Evolutionary conservation across 202 grass and related monocot species (phyloP), one percentile per base, ranked within the genome.

Genomic region (Eragrostis tef): DNA sequence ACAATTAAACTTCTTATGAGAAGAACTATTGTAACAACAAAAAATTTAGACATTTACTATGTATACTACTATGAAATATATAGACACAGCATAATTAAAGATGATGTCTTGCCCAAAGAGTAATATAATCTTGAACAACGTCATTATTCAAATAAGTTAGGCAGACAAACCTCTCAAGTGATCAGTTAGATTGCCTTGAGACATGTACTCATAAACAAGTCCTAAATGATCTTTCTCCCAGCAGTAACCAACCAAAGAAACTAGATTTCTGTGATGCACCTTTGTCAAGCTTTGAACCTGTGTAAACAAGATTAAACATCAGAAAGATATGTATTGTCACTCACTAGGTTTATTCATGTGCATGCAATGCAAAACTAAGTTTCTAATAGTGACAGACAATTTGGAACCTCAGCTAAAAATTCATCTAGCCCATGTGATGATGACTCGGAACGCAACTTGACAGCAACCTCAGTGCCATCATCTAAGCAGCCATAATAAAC

Each of bases 161-260:
- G 11, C 62, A 44, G 13, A 11, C n/a, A 60, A 61, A 76, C 73
- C 87, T 88, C 64, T 83, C 4, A 90, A 11, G 41, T 83, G 82
- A 63, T 91, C 89, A 26, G 27, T 75, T 49, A 94, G 85, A 74
- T 41, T 94, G 81, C 92, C 92, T 41, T 73, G 46, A 78, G 87
- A 48, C 89, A 94, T 94, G 60, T 74, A 94, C 15, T 94, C 92
- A 26, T 88, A 94, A 80, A 91, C 84, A 2, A 94, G 75, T 14
- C 89, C 89, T 3, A 88, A 51, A 53, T 85, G 84, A 56, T 85
- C 34, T 5, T 70, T 51, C 10, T 91, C 86, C 79, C 9, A 83
- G 75, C 90, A 88, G 26, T 88, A 91, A 56, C 86, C 90, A 66
- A 91, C 79, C 60, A 91, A 77, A 36, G 70, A 91, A 42, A 91